phyloP scores from a whole-genome alignment of 805 yeast genomes.

The Scheffersomyces amazonensis region DNA sequence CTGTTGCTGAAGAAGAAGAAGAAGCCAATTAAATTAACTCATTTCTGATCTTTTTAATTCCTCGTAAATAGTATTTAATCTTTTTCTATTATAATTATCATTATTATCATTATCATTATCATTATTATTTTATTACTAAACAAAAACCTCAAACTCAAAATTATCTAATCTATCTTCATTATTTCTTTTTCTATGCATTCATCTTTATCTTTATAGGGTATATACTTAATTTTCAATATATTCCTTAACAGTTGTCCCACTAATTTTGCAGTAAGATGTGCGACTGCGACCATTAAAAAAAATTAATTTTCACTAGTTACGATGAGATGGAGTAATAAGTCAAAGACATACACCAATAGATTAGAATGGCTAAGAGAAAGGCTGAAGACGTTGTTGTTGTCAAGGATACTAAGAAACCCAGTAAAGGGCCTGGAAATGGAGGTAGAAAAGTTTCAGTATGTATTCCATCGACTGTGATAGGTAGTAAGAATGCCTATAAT shows the following conservation, averaged over 20 bases:
- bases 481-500: constrained; percentile 53
- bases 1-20: constrained; percentile 4
- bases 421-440: constrained; percentile 15
- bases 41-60: background rate
- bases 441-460: constrained; percentile 54
- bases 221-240: too few species aligned
- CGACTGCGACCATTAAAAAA: too few species aligned
- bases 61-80: background rate
- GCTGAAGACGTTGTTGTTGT: constrained; percentile 11
- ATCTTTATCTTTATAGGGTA: too few species aligned
- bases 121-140: too few species aligned
- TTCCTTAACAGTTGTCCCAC: too few species aligned
- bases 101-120: background rate
- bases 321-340: too few species aligned
- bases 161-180: background rate
- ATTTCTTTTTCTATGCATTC: background rate
- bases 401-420: constrained; percentile 27
- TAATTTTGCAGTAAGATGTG: too few species aligned
- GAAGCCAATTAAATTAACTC: constrained; percentile 6
- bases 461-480: constrained; percentile 67
- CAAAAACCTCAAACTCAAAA: background rate
- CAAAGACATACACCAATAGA: background rate
- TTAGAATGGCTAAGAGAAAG: constrained; percentile 22
- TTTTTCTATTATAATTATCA: background rate
- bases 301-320: too few species aligned